phyloP scores from a whole-genome alignment of 2,329 filamentous ascomycete genomes.

The Botrytis sinoallii region DNA sequence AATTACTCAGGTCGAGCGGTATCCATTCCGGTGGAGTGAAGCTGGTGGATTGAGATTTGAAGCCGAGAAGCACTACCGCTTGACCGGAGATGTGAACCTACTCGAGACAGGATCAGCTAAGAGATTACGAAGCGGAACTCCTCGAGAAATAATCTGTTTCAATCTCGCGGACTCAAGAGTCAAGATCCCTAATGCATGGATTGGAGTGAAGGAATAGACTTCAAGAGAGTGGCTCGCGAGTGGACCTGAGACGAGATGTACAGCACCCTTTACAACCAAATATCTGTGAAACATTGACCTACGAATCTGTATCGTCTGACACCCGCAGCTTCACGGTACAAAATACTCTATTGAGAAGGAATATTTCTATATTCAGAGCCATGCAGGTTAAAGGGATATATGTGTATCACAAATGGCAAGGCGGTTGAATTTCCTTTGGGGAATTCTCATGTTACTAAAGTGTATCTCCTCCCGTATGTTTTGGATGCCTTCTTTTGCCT shows the following conservation, averaged over 20 bases:
- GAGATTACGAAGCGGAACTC: not conserved
- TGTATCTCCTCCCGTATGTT: not conserved
- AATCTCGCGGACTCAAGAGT: not conserved
- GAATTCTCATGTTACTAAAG: not conserved
- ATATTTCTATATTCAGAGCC: not conserved
- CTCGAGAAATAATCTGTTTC: not conserved
- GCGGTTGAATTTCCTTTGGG: not conserved
- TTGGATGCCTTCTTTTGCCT: slow-evolving; percentile 11
- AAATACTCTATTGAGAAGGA: not conserved
- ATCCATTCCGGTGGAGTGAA: not conserved
- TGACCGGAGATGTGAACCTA: not conserved
- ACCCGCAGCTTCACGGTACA: not conserved
- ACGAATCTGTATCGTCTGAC: not conserved
- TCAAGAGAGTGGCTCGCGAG: not conserved
- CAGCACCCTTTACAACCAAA: not conserved
- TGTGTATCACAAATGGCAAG: not conserved
- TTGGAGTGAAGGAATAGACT: not conserved
- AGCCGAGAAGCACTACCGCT: not conserved
- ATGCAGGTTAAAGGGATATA: not conserved
- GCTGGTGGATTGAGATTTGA: not conserved
- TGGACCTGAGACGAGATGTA: not conserved
- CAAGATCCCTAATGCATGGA: not conserved
- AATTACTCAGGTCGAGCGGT: not conserved
- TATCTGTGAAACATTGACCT: not conserved
- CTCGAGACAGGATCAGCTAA: not conserved